Evolutionary conservation across 2,329 filamentous ascomycete genomes (phyloP).

Genomic region (Fusarium sp.): DNA sequence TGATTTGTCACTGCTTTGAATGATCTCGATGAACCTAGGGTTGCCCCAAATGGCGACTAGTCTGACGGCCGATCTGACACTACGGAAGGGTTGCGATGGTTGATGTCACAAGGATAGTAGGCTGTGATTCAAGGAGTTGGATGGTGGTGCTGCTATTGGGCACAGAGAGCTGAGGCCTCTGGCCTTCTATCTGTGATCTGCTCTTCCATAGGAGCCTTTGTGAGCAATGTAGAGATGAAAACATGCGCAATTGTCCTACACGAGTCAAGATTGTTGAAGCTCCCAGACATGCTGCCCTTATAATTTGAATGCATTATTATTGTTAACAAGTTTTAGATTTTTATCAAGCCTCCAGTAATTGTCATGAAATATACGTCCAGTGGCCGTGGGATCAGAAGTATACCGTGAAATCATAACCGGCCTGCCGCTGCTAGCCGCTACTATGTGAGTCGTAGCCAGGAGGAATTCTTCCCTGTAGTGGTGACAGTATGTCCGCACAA

Average conservation of each 20-base stretch:
- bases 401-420: too few species aligned
- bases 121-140: accelerated
- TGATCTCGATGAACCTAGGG: not conserved
- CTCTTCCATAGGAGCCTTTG: accelerated
- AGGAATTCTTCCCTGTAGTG: not conserved
- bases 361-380: not conserved
- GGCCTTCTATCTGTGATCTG: not conserved
- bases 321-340: not conserved
- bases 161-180: accelerated
- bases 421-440: not conserved
- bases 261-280: accelerated
- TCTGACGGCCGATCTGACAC: accelerated
- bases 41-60: accelerated
- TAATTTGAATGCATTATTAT: not conserved
- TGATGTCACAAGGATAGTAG: accelerated
- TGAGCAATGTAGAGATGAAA: not conserved
- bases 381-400: not conserved
- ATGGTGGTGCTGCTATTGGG: accelerated
- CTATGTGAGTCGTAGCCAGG: not conserved
- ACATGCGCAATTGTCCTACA: not conserved
- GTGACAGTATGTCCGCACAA: not conserved
- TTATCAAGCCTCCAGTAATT: accelerated
- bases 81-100: accelerated
- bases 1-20: not conserved
- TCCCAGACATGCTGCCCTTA: accelerated